phyloP scores from a whole-genome alignment of 495 filamentous ascomycete species.

The Neurospora terricola region DNA sequence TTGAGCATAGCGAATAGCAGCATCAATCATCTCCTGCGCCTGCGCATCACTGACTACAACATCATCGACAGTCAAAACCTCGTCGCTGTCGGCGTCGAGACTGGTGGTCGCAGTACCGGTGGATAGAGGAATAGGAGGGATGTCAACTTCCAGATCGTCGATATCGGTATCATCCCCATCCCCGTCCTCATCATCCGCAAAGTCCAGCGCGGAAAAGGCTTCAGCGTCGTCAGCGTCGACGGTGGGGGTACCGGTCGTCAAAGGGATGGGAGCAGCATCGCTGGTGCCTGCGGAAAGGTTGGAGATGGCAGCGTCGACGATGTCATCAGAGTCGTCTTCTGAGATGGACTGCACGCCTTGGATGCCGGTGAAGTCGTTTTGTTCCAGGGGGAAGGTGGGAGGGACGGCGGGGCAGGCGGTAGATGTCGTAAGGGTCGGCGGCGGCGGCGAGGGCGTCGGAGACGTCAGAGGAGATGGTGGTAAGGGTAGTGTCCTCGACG shows the following conservation, averaged over 20 bases:
- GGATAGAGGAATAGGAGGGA: background rate
- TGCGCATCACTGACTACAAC: background rate
- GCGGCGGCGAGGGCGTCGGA: background rate
- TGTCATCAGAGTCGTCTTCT: background rate
- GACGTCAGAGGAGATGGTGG: background rate
- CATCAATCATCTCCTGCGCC: background rate
- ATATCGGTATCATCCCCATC: background rate
- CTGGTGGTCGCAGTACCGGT: background rate
- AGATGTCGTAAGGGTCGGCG: background rate
- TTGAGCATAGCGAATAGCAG: background rate
- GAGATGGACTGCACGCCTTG: background rate
- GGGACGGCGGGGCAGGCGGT: background rate
- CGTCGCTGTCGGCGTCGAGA: background rate
- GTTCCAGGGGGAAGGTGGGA: background rate
- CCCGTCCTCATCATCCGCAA: background rate
- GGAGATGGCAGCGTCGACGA: background rate
- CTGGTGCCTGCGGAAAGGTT: background rate
- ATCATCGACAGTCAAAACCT: background rate
- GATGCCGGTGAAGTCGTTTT: background rate
- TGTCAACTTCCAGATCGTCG: background rate
- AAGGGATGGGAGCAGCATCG: background rate
- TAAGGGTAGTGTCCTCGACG: background rate
- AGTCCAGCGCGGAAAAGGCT: background rate
- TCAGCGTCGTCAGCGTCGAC: background rate
- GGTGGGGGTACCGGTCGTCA: background rate